phyloP scores from a whole-genome alignment of 352 stramenopile species.

The Phytophthora pinifolia region DNA sequence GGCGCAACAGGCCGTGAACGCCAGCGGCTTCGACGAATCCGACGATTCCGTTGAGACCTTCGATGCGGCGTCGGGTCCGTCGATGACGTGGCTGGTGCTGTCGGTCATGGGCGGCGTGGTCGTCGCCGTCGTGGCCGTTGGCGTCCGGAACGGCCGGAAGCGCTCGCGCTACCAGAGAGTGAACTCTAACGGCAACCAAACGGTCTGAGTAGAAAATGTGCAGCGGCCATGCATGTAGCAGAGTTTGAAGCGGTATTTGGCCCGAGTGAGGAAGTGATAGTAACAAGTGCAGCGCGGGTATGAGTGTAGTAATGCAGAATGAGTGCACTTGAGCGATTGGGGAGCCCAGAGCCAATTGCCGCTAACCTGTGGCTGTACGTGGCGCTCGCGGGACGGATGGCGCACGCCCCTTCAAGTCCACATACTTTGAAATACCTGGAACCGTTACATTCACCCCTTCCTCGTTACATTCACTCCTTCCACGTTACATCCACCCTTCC shows the following conservation, averaged over 20 bases:
- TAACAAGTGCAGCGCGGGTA: not conserved
- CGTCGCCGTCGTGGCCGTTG: constrained; percentile 37
- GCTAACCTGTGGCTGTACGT: constrained; percentile 10
- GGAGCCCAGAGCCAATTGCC: constrained; percentile 12
- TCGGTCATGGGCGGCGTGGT: constrained; percentile 28
- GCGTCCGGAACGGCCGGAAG: constrained; percentile 45
- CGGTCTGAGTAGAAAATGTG: constrained; percentile 14
- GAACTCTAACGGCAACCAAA: constrained; percentile 32
- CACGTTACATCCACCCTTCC: constrained; percentile 15
- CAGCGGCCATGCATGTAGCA: not conserved
- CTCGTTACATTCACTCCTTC: constrained; percentile 15
- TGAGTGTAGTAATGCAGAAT: not conserved
- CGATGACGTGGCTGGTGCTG: constrained; percentile 24
- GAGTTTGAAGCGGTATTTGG: constrained; percentile 2
- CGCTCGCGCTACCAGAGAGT: constrained; percentile 49
- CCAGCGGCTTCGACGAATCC: not conserved
- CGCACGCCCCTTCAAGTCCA: constrained; percentile 12
- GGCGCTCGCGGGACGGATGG: constrained; percentile 4
- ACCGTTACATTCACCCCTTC: constrained; percentile 17
- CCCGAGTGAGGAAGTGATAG: constrained; percentile 5
- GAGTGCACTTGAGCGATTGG: constrained; percentile 6
- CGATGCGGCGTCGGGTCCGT: constrained; percentile 6
- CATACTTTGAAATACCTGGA: not conserved
- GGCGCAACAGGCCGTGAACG: constrained; percentile 5
- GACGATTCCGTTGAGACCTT: constrained; percentile 1